Evolutionary conservation across 2,329 filamentous ascomycete genomes (phyloP), one percentile per base, ranked within the genome.

Genomic region (Nemania serpens): DNA sequence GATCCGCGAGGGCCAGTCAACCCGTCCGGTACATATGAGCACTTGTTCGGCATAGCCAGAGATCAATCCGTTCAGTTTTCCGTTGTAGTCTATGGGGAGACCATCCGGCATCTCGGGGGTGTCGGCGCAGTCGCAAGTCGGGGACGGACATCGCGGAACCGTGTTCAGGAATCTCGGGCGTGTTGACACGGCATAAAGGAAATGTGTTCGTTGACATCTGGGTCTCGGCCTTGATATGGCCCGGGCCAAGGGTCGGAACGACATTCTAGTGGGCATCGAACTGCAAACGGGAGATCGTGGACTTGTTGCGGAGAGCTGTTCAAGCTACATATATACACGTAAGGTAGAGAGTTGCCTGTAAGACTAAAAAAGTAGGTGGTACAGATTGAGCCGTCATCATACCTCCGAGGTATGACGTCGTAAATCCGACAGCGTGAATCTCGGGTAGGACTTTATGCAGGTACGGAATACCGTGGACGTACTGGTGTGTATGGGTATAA

Each of bases 1-100:
- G 64, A 97, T 96, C 59, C 86, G 85, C 71, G 90, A 93, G 29
- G 82, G 80, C 93, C 93, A 97, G 76, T 96, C 91, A 33, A 82
- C 78, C 62, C 87, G 85, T 4, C 91, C 93, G 0, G 93, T 96
- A 64, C 90, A 93, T 13, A 97, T 82, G 10, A 98, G 76, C 3
- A 97, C 84, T 68, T 97, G 93, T 75, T 96, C 89, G 1, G 87
- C 82, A 73, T 97, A 96, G 1, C 83, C 80, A 1, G 89, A 82
- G 77, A 97, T 93, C 5, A 90, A 89, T 12, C 91, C 91, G 71
- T 90, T 88, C 45, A 97, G 79, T 17, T 84, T 81, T 41, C 84
- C 84, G 62, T 85, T 82, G 68, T 83, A 82, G 72, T 97, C 93
- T 55, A 97, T 93, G 20, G 88, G 85, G 15, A 96, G 81, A 3